These are phyloP conservation scores for Candida xyloterini DNA, from an alignment of 805 yeast species.

Conservation along the genomic window DNA sequence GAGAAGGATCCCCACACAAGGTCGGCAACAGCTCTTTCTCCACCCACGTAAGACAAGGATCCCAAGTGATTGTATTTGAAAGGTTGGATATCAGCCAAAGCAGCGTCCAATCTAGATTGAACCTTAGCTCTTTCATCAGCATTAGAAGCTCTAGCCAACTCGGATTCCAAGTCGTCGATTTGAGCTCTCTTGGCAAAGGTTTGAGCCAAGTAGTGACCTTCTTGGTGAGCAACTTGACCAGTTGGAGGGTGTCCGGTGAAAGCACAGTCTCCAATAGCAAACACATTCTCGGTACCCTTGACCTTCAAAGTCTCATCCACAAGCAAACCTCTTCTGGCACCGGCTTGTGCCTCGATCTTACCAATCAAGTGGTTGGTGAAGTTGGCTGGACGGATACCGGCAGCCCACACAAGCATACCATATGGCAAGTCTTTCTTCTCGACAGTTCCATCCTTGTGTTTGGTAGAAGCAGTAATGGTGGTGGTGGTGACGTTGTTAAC, in stretches of 20 bases:
- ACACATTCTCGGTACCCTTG: constrained; percentile 47
- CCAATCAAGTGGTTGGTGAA: constrained; percentile 41
- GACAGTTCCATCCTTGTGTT: constrained; percentile 41
- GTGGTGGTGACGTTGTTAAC: constrained; percentile 46
- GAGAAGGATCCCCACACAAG: constrained; percentile 55
- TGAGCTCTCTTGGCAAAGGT: constrained; percentile 43
- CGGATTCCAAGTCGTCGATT: constrained; percentile 40
- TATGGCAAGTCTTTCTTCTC: constrained; percentile 44
- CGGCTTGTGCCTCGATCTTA: constrained; percentile 49
- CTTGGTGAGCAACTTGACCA: constrained; percentile 58
- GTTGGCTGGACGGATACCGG: constrained; percentile 54
- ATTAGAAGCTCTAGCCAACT: constrained; percentile 37
- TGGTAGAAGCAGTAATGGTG: constrained; percentile 41
- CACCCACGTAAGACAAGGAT: constrained; percentile 54
- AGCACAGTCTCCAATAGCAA: constrained; percentile 54
- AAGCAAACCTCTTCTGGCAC: constrained; percentile 52
- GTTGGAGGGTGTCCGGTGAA: constrained; percentile 56
- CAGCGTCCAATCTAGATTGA: constrained; percentile 36
- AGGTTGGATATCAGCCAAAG: constrained; percentile 32
- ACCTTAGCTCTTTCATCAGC: constrained; percentile 41
- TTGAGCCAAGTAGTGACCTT: constrained; percentile 46
- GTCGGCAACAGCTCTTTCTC: constrained; percentile 57
- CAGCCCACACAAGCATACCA: constrained; percentile 57
- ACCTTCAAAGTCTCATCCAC: constrained; percentile 47
- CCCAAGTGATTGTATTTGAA: constrained; percentile 51